phyloP scores from a whole-genome alignment of 1,284 basidiomycete species.

The Tilletia caries region DNA sequence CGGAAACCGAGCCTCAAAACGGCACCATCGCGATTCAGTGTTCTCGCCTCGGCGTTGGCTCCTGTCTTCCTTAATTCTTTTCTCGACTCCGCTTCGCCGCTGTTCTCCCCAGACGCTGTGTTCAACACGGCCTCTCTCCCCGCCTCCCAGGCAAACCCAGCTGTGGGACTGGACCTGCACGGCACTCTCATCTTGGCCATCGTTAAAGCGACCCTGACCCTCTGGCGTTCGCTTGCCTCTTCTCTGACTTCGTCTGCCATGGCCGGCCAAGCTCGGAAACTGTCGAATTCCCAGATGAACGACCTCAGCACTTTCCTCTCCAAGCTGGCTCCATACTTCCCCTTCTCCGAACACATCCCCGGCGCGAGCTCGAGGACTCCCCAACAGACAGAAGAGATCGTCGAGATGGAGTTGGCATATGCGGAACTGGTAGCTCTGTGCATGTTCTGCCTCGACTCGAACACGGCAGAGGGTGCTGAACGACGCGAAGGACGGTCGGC shows the following conservation, averaged over 20 bases:
- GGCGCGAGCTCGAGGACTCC: slow-evolving; percentile 19
- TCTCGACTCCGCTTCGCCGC: slow-evolving; percentile 24
- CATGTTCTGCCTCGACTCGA: background rate
- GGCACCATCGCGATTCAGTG: slow-evolving; percentile 18
- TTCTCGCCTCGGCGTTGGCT: slow-evolving; percentile 24
- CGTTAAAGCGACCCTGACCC: slow-evolving; percentile 22
- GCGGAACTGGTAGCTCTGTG: slow-evolving; percentile 30
- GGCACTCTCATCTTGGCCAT: slow-evolving; percentile 28
- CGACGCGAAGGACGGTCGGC: slow-evolving; percentile 10
- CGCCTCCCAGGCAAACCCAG: slow-evolving; percentile 9
- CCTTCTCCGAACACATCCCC: slow-evolving; percentile 26
- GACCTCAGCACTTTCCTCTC: slow-evolving; percentile 27
- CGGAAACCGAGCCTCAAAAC: background rate
- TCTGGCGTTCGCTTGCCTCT: slow-evolving; percentile 25
- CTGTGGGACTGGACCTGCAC: slow-evolving; percentile 22
- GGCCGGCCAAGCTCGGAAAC: slow-evolving; percentile 13
- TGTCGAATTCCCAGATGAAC: background rate
- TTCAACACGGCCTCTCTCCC: slow-evolving; percentile 12
- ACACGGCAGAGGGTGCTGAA: background rate
- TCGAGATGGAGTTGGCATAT: slow-evolving; percentile 34
- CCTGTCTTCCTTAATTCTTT: slow-evolving; percentile 22
- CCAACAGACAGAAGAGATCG: slow-evolving; percentile 23
- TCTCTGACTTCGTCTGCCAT: slow-evolving; percentile 12
- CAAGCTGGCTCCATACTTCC: slow-evolving; percentile 34
- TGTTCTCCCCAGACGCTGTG: slow-evolving; percentile 28